phyloP scores from a whole-genome alignment of 2,329 filamentous ascomycete species.

The Torrubiella hemipterigena region DNA sequence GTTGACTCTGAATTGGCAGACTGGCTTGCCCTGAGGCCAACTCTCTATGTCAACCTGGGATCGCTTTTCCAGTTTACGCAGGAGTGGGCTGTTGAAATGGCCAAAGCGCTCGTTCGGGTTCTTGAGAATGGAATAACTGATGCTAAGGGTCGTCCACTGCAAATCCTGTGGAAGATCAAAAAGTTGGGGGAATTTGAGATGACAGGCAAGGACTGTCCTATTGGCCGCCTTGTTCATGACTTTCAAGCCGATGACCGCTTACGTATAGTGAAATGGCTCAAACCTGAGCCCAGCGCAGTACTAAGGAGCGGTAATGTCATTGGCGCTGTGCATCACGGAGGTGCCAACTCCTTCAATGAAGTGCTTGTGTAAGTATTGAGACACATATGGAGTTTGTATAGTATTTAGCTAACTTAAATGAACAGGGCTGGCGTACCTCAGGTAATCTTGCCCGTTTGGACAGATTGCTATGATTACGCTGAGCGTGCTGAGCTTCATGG shows the following conservation, averaged over 20 bases:
- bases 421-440: conserved; percentile 31
- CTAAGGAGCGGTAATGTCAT: conserved; percentile 24
- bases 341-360: conserved; percentile 30
- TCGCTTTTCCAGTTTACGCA: conserved; percentile 20
- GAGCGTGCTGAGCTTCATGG: conserved; percentile 29
- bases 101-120: conserved; percentile 20
- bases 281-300: conserved; percentile 22
- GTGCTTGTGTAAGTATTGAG: conserved; percentile 18
- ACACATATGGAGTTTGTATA: neutral
- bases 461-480: conserved; percentile 34
- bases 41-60: conserved; percentile 36
- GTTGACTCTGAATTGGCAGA: conserved; percentile 24
- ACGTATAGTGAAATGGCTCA: conserved; percentile 26
- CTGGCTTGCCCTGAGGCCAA: conserved; percentile 30
- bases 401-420: neutral
- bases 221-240: conserved; percentile 12
- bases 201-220: conserved; percentile 1
- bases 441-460: conserved; percentile 30
- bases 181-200: conserved; percentile 8
- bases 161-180: conserved; percentile 23
- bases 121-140: conserved; percentile 18
- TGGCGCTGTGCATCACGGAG: conserved; percentile 32
- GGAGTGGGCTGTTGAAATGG: conserved; percentile 25
- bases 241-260: conserved; percentile 18
- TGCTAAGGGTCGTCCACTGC: conserved; percentile 5